Base-by-base conservation (phyloP, 1,139 yeast genomes). In the Suhomyces chickasaworum region DNA sequence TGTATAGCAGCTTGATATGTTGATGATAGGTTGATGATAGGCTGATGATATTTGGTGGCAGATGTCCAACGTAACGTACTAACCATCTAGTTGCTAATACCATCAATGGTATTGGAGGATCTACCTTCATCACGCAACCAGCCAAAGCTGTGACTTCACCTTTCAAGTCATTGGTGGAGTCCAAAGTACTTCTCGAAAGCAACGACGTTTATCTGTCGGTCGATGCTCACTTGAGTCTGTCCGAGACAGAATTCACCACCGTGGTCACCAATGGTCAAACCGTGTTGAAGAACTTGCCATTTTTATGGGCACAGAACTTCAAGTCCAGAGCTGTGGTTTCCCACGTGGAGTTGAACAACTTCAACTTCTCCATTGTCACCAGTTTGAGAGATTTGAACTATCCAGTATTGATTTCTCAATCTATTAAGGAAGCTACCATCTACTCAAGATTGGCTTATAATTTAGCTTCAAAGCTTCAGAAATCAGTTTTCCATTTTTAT, bases 401-500 rank as follows among this genome's bases (percentile, higher is more conserved):
- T 53, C 79, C 84, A 9, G 73, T 86, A 23, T 65, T 89, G 50
- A 77, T 89, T 45, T 86, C 96, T 9, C 83, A 80, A 55, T 69
- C 74, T 36, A 64, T 77, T 5, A 65, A 69, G 27, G 88, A 85
- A 53, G 73, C 86, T 8, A 66, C 71, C 42, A 75, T 73, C 46
- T 71, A 78, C 44, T 71, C 87, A 12, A 64, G 77, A 33, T 78
- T 83, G 22, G 79, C 93, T 1, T 78, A 83, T 56, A 69, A 82
- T 40, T 66, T 83, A 43, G 79, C 93, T 6, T 63, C 71, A 18
- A 69, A 69, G 46, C 64, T 75, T 33, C 55, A 68, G 4, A 73
- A 69, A 44, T 80, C 91, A 1, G 89, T 87, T 2, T 74, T 89
- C 52, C 96, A 89, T 65, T 86, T 89, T 61, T 75, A 75, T 49